These are phyloP conservation scores for Termitomyces sp. DNA, from an alignment of 768 basidiomycete genomes.

Conservation along the genomic window DNA sequence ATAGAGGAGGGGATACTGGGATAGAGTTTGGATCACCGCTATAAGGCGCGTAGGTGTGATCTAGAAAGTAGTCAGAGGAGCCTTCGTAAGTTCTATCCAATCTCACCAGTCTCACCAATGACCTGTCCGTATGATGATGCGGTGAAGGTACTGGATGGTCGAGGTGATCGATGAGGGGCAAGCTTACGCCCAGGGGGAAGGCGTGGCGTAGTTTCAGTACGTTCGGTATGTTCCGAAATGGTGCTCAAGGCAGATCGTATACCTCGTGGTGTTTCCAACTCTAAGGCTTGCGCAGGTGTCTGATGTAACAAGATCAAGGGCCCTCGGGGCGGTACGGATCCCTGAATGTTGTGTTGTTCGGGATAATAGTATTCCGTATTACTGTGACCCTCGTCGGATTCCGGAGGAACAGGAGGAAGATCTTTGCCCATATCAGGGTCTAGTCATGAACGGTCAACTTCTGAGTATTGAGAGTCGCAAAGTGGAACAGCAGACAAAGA, in stretches of 20 bases:
- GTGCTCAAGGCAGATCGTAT: constrained; percentile 46
- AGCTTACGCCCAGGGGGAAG: constrained; percentile 40
- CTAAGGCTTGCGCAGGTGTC: constrained; percentile 24
- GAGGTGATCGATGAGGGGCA: constrained; percentile 31
- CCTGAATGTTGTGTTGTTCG: constrained; percentile 12
- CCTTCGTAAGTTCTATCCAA: not conserved
- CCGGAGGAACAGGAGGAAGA: constrained; percentile 16
- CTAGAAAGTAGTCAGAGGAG: not conserved
- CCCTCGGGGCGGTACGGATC: constrained; percentile 36
- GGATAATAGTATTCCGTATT: constrained; percentile 18
- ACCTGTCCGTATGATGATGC: constrained; percentile 58
- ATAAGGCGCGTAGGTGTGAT: not conserved
- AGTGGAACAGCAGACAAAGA: constrained; percentile 15
- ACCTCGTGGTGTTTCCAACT: constrained; percentile 21
- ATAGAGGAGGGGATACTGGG: constrained; percentile 60
- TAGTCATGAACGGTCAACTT: constrained; percentile 9
- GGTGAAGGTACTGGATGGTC: constrained; percentile 34
- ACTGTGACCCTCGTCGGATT: constrained; percentile 9
- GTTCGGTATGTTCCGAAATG: constrained; percentile 65
- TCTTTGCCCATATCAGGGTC: constrained; percentile 12
- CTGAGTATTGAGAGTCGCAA: constrained; percentile 1
- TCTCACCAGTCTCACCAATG: constrained; percentile 37
- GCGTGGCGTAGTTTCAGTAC: constrained; percentile 50
- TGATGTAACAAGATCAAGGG: constrained; percentile 57
- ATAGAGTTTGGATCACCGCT: constrained; percentile 33